These are phyloP conservation scores for Cercophora scortea DNA, from an alignment of 495 filamentous ascomycete genomes.

Conservation along the genomic window DNA sequence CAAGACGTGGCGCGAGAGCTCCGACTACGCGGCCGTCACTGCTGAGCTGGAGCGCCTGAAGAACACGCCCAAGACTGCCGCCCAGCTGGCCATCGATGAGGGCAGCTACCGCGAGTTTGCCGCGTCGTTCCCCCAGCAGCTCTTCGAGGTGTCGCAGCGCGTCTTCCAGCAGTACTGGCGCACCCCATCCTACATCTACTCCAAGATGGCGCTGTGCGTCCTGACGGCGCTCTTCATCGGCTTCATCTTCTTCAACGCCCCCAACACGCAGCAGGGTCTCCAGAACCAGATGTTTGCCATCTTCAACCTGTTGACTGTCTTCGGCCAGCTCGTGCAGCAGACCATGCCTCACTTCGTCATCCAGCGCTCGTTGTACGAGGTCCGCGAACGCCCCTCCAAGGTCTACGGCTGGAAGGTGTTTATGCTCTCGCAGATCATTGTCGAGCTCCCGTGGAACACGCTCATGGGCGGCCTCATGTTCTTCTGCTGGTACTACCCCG, in stretches of 20 bases:
- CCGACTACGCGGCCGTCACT: constrained; percentile 60
- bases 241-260: constrained; percentile 74
- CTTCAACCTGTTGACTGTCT: constrained; percentile 74
- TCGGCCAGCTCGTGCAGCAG: constrained; percentile 68
- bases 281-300: constrained; percentile 85
- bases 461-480: constrained; percentile 62
- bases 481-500: constrained; percentile 74
- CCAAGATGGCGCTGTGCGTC: constrained; percentile 51
- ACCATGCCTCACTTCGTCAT: constrained; percentile 79
- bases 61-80: constrained; percentile 43
- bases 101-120: constrained; percentile 47
- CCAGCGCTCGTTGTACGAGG: constrained; percentile 75
- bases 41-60: constrained; percentile 64
- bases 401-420: constrained; percentile 79
- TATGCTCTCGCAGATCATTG: constrained; percentile 68
- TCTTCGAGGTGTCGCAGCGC: constrained; percentile 47
- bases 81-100: constrained; percentile 20
- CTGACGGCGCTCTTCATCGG: constrained; percentile 70
- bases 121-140: constrained; percentile 46
- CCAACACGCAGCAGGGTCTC: constrained; percentile 65
- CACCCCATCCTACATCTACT: constrained; percentile 78
- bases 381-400: constrained; percentile 76
- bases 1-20: constrained; percentile 66
- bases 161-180: constrained; percentile 90
- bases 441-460: constrained; percentile 70